Evolutionary conservation across 139 green algal species (phyloP), one percentile per base, ranked within the genome.

Genomic region (Dunaliella primolecta): DNA sequence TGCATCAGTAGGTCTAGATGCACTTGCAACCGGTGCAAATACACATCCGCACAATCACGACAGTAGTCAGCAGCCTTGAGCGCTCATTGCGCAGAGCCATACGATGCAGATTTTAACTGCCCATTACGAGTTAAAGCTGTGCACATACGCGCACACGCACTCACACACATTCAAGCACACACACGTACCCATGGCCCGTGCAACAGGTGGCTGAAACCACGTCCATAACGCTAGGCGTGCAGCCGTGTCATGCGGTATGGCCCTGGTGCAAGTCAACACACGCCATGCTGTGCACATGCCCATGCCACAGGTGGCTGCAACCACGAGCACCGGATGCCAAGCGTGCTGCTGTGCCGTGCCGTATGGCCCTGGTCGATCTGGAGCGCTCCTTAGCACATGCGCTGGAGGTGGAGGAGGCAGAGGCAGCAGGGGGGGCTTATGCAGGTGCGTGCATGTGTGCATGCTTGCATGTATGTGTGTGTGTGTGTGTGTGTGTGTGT

Each of bases 361-460:
- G 94, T 46, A 89, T 97, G 82, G 91, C 89, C 0, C 92, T 94
- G 88, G 86, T 91, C 0, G 91, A 92, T 2, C 77, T 95, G 57
- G 92, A 94, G 76, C 84, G 90, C 0, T 84, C 90, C 0, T 84
- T 96, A 25, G 80, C 31, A 23, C 46, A 84, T 0, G 77, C 92
- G 37, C 71, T 64, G 23, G 81, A 23, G 30, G 82, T 84, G 2
- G 82, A 88, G 57, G 83, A 86, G 70, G n/a, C 33, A 71, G 56
- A 27, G 20, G 36, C n/a, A 78, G 77, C 1, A 27, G 71, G 25
- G 74, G 3, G 1, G 30, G 78, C 38, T 25, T 80, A 1, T 15
- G n/a, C 76, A 75, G 81, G n/a, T 20, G 75, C 36, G 1, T 80
- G 72, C 32, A 32, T 34, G 76, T 36, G 30, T 57, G 30, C 29